A percentile compares a stretch with the other conserved stretches of the same genome.
Evolutionary conservation across 805 yeast genomes (phyloP).

Genomic region (Monosporozyma servazzii): DNA sequence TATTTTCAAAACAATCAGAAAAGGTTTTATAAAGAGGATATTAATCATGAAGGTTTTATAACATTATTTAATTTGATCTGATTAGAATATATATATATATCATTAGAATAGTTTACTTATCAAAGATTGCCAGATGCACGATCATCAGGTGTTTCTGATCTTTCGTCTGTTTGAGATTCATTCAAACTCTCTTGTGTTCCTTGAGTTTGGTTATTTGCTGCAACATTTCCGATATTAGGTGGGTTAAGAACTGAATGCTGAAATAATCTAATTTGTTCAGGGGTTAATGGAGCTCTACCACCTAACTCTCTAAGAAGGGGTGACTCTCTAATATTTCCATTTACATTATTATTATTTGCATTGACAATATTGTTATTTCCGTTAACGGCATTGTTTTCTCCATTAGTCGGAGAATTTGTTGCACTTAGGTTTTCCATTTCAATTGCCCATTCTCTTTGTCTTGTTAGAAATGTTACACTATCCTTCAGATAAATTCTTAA

Average conservation of each 20-base stretch:
- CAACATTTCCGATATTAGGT: neutral
- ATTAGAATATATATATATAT: neutral
- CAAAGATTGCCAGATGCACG: conserved; percentile 7
- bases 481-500: conserved; percentile 27
- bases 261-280: conserved; percentile 21
- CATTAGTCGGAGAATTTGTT: conserved; percentile 13
- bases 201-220: neutral
- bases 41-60: neutral
- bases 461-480: conserved; percentile 26
- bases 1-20: neutral
- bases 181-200: conserved; percentile 1
- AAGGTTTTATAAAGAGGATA: no score
- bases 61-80: neutral
- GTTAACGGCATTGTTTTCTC: neutral
- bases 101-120: neutral
- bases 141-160: conserved; percentile 24
- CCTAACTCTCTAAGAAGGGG: neutral
- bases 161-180: conserved; percentile 13
- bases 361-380: no score
- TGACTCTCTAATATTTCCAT: neutral
- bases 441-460: conserved; percentile 27
- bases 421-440: conserved; percentile 13
- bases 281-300: conserved; percentile 14
- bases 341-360: no score
- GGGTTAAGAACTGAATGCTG: conserved; percentile 15